Evolutionary conservation across 805 yeast genomes (phyloP).

Genomic region (Ogataea parapolymorpha): DNA sequence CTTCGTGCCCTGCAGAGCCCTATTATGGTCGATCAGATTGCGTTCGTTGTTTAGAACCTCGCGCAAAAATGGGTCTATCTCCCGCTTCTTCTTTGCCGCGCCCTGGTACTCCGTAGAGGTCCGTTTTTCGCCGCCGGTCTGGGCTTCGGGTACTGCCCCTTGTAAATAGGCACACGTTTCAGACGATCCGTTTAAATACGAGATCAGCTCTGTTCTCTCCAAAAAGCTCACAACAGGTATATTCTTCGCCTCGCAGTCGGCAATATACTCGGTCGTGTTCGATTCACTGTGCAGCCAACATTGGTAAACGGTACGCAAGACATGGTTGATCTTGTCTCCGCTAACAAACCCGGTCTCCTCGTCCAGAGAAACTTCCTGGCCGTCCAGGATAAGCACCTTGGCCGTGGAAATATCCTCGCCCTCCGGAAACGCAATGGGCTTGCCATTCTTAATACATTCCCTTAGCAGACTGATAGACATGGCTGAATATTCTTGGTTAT

Average conservation of each 20-base stretch:
- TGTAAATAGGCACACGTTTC: conserved; percentile 55
- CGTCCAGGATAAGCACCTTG: conserved; percentile 15
- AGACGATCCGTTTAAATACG: conserved; percentile 74
- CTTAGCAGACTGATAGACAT: conserved; percentile 7
- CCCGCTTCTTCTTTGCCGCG: conserved; percentile 16
- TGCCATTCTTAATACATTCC: conserved; percentile 3
- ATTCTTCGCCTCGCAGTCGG: conserved; percentile 60
- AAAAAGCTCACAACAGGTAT: conserved; percentile 74
- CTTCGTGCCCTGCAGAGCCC: conserved; percentile 54
- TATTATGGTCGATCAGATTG: conserved; percentile 43
- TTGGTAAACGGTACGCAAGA: conserved; percentile 61
- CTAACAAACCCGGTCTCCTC: conserved; percentile 52
- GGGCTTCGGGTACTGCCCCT: not conserved
- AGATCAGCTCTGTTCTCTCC: conserved; percentile 78
- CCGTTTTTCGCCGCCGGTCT: conserved; percentile 5
- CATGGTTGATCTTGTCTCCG: conserved; percentile 39
- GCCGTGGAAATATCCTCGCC: conserved; percentile 21
- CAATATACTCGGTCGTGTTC: conserved; percentile 76
- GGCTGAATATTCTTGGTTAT: not conserved
- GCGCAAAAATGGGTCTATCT: conserved; percentile 48
- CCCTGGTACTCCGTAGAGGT: conserved; percentile 3
- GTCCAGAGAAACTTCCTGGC: conserved; percentile 14
- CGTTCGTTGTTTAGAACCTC: conserved; percentile 43
- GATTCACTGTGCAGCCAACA: conserved; percentile 77
- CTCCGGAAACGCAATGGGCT: conserved; percentile 11